Evolutionary conservation across 2,329 filamentous ascomycete species (phyloP).

Genomic region (Tolypocladium cylindrosporum): DNA sequence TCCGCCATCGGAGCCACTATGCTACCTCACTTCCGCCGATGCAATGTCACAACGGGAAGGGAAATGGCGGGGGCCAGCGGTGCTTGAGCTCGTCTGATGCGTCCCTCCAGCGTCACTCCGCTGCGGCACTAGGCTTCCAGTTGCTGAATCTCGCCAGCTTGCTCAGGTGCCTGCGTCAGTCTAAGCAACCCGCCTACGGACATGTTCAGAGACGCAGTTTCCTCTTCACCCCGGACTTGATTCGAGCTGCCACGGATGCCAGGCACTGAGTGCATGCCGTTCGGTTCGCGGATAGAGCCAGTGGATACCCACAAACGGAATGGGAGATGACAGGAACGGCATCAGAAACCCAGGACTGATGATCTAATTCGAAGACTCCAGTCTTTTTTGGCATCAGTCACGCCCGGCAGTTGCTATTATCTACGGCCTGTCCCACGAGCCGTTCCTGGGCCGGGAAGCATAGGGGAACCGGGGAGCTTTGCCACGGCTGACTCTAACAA

Average conservation of each 20-base stretch:
- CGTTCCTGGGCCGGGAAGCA: neutral
- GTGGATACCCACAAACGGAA: conserved; percentile 2
- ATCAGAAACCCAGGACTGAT: neutral
- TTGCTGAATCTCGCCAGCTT: neutral
- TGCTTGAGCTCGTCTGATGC: conserved; percentile 4
- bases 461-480: neutral
- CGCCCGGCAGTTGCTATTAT: neutral
- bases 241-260: neutral
- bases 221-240: neutral
- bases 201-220: neutral
- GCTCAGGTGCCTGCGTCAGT: neutral
- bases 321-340: neutral
- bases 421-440: neutral
- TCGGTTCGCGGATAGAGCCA: neutral
- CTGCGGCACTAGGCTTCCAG: neutral
- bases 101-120: neutral
- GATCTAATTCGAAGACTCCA: neutral
- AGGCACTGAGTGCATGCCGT: neutral
- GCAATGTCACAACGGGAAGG: conserved; percentile 2
- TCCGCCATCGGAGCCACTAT: neutral
- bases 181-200: neutral
- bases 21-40: conserved; percentile 1
- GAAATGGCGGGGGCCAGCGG: neutral
- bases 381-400: neutral
- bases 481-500: neutral